Evolutionary conservation across 257 asterid genomes (phyloP).

Genomic region (Solanum virginianum): DNA sequence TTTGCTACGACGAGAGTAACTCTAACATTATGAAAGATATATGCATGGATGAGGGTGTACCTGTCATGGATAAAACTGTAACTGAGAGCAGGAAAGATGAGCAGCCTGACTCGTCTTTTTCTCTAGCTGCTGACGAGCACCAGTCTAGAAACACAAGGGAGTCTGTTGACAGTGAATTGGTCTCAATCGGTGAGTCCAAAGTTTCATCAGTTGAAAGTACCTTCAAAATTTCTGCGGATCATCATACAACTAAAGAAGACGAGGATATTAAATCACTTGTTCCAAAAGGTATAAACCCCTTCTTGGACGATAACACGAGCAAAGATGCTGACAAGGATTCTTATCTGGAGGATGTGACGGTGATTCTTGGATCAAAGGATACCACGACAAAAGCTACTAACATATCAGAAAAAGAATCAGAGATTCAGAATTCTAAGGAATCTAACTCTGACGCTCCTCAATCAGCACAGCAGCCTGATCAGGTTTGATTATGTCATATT

Average conservation of each 20-base stretch:
- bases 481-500: slow-evolving; percentile 25
- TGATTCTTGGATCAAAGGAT: slow-evolving; percentile 3
- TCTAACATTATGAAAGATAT: slow-evolving; percentile 53
- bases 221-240: slow-evolving; percentile 4
- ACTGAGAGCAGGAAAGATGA: slow-evolving; percentile 19
- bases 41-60: slow-evolving; percentile 62
- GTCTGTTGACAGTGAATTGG: slow-evolving; percentile 7
- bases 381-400: background rate
- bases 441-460: slow-evolving; percentile 17
- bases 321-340: slow-evolving; percentile 2
- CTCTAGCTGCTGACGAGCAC: slow-evolving; percentile 14
- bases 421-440: slow-evolving; percentile 25
- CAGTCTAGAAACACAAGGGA: slow-evolving; percentile 6
- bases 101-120: slow-evolving; percentile 2
- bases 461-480: slow-evolving; percentile 11
- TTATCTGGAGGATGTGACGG: slow-evolving; percentile 7
- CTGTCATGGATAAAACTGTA: slow-evolving; percentile 22
- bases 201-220: slow-evolving; percentile 2
- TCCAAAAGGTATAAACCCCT: slow-evolving; percentile 6
- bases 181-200: slow-evolving; percentile 7
- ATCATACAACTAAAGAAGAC: slow-evolving; percentile 6
- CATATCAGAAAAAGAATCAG: slow-evolving; percentile 20
- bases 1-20: slow-evolving; percentile 37
- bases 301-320: slow-evolving; percentile 1
- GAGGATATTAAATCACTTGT: slow-evolving; percentile 5